phyloP scores from a whole-genome alignment of 2,329 filamentous ascomycete genomes.

The Knoxdaviesia proteae region DNA sequence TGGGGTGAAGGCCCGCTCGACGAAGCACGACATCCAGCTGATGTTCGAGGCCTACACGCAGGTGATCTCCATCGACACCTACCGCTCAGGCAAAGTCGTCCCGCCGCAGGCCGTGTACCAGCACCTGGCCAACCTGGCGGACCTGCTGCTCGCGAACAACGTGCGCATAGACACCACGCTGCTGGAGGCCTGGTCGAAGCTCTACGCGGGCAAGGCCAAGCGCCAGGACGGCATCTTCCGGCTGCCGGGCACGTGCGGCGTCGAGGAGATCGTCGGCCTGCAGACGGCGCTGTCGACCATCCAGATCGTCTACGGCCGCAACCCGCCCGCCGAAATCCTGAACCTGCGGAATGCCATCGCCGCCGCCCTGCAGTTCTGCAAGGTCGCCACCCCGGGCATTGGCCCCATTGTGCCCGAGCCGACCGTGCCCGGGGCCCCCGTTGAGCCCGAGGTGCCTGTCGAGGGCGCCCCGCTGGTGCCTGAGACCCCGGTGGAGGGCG shows the following conservation, averaged over 20 bases:
- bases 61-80: conserved; percentile 1
- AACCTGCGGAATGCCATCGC: conserved; percentile 6
- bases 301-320: conserved; percentile 4
- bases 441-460: conserved; percentile 11
- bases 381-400: conserved; percentile 9
- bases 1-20: neutral
- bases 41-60: neutral
- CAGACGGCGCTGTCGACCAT: conserved; percentile 6
- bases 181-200: conserved; percentile 1
- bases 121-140: conserved; percentile 1
- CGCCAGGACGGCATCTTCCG: conserved; percentile 6
- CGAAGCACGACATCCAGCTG: neutral
- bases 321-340: conserved; percentile 5
- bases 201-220: neutral
- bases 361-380: conserved; percentile 6
- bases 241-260: conserved; percentile 4
- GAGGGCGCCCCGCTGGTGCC: conserved; percentile 11
- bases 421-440: conserved; percentile 8
- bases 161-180: conserved; percentile 3
- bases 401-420: conserved; percentile 12
- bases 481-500: conserved; percentile 4
- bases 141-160: conserved; percentile 5
- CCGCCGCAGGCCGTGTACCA: neutral
- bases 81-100: neutral
- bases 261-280: conserved; percentile 6